A percentile compares a stretch with the other conserved stretches of the same genome.
phyloP scores from a whole-genome alignment of 352 stramenopile species.

The Pilasporangium apinafurcum region DNA sequence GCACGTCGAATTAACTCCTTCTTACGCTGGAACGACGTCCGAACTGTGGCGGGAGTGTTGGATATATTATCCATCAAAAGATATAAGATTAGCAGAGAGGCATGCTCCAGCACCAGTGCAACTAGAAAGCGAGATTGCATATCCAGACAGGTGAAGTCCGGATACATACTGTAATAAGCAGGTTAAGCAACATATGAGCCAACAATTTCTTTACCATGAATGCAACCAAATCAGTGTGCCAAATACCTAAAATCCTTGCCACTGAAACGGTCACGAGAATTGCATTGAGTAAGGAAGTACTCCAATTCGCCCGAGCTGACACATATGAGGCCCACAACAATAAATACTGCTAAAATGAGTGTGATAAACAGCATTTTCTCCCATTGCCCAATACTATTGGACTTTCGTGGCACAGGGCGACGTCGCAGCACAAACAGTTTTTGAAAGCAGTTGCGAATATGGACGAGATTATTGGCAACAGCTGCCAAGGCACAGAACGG shows the following conservation, averaged over 20 bases:
- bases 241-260: constrained; percentile 78
- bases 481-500: constrained; percentile 76
- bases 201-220: background rate
- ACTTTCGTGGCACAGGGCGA: constrained; percentile 65
- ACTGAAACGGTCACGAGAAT: constrained; percentile 64
- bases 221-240: background rate
- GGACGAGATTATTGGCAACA: constrained; percentile 74
- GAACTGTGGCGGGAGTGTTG: constrained; percentile 63
- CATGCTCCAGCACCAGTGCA: constrained; percentile 69
- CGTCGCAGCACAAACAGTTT: constrained; percentile 71
- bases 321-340: constrained; percentile 80
- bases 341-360: constrained; percentile 73
- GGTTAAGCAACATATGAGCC: background rate
- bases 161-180: constrained; percentile 49
- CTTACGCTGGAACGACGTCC: constrained; percentile 78
- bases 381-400: constrained; percentile 84
- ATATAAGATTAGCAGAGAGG: constrained; percentile 66
- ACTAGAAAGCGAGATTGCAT: constrained; percentile 77
- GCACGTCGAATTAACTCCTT: constrained; percentile 79
- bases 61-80: constrained; percentile 79
- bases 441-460: constrained; percentile 83
- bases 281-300: constrained; percentile 75
- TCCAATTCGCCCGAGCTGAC: constrained; percentile 80
- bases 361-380: constrained; percentile 86
- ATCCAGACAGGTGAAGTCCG: constrained; percentile 73